Base-by-base conservation (phyloP, 768 basidiomycete species). In the Pholiota conissans region DNA sequence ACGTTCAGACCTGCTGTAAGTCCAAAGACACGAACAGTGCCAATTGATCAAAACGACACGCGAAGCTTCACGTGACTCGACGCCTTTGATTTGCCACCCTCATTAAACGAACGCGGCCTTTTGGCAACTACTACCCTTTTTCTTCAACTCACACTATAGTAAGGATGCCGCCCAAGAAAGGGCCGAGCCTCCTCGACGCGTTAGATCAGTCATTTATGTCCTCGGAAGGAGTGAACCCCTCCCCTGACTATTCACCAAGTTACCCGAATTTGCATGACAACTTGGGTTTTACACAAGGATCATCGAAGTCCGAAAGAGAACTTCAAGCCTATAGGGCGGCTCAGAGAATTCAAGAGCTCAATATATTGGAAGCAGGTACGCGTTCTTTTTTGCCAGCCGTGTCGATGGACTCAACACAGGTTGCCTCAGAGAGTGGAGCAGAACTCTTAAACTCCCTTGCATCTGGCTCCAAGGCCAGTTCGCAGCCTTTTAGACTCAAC, bases 401-500 rank as follows among this genome's bases (percentile, higher is more conserved):
- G 13, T 45, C 53, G 32, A 30, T 26, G 26, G 11, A 5, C 2
- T 29, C 14, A n/a, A 8, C 42, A 54, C 47, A 48, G 24, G n/a
- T 35, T 34, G 47, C 35, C n/a, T 32, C 13, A 32, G 47, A 9
- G 20, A n/a, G n/a, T n/a, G n/a, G n/a, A n/a, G 55, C 22, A 35
- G 49, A 39, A 6, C 46, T 56, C 18, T 28, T 22, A 11, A 50
- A 24, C 20, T 13, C 20, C 16, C 9, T 45, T 13, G 40, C 56
- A 22, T 57, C 50, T 28, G 50, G 49, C 13, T 46, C 59, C 20
- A 34, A 35, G 29, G 24, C 37, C 4, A 49, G 26, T 37, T 52
- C 34, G 2, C 39, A 22, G 11, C 40, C 34, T 20, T 87, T 87
- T 61, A 60, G 52, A 16, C 60, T 88, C 13, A 74, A 77, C 40